Base-by-base conservation (phyloP, 805 yeast species). In the Saccharomyces eubayanus region DNA sequence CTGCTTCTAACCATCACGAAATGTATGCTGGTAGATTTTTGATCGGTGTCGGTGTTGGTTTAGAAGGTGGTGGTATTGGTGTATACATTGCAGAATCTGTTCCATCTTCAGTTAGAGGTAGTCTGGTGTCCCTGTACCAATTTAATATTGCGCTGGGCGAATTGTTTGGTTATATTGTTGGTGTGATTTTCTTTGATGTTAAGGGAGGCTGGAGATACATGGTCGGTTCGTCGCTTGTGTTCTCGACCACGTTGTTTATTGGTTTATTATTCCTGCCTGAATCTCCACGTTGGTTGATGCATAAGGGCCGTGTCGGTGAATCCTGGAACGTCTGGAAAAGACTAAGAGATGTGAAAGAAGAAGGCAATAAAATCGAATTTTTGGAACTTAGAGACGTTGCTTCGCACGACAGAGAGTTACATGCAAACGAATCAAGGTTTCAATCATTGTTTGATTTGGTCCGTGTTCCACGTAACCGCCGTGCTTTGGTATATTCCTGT, bases 81-180 rank as follows among this genome's bases (percentile, higher is more conserved):
- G 84, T 85, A 57, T 87, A 87, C 82, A 91, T 85, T 67, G 78
- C 91, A 1, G 96, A 87, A 70, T 77, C 82, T 70, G 79, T 89
- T 46, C 79, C 78, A 55, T 79, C 89, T 10, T 80, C 78, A 56
- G 76, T 74, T 57, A 80, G 91, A 74, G 92, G 92, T 60, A 73
- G 77, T 58, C 71, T 85, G 59, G 89, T 85, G 53, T 79, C 80
- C 61, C 71, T 85, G 63, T 87, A 85, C 70, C 91, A 90, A 51
- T 79, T 87, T 28, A 78, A 84, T 41, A 82, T 85, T 60, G 83
- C 85, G 29, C 76, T 84, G 48, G 94, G 95, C 65, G 83, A 89
- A 43, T 76, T 85, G 61, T 71, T 84, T 55, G 87, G 83, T 65
- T 85, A 81, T 65, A 24, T 24, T 24, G 24, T 24, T 24, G 91